Evolutionary conservation across 2,329 filamentous ascomycete species (phyloP), one percentile per base, ranked within the genome.

Genomic region (Clonostachys sp.): DNA sequence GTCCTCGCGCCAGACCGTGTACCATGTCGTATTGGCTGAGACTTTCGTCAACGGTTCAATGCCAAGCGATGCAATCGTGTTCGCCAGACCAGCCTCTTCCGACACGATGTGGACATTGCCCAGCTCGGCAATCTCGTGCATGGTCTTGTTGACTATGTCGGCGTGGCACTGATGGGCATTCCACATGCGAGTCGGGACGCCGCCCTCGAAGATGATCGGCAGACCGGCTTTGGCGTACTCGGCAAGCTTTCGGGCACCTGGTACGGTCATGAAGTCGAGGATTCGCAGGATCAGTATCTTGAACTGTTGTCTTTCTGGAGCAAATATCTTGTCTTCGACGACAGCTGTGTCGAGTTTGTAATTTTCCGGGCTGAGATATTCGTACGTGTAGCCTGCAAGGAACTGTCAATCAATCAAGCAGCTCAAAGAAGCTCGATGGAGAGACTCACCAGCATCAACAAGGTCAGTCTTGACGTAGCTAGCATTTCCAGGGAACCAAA

Each of bases 151-250:
- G 24, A 24, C 24, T 24, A 24, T 24, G 7, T 24, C 24, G 24
- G 24, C 24, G 24, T 24, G 24, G 24, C 24, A 24, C 24, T 24
- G 24, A 8, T 24, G 24, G 24, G 24, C 24, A 24, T 24, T 24
- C 24, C 24, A 24, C 24, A 24, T 24, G 24, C 24, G 24, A 24
- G 24, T 39, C 14, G 36, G 36, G 36, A 39, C 16, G 14, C 14
- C 36, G 13, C 51, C 48, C 5, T 35, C 56, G 42, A 75, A 60
- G 14, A 75, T 61, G 5, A 76, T 59, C 0, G 71, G 71, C 2
- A 77, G 57, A 0, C 72, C 72, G 4, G 53, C 53, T 2, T 59
- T 46, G 1, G 70, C 67, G 45, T 61, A 67, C 4, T 62, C 52
- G 5, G 57, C 48, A 44, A 73, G 66, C 7, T 65, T 59, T 0